Evolutionary conservation across 495 filamentous ascomycete species (phyloP).

Genomic region (Podospora tetraspora): DNA sequence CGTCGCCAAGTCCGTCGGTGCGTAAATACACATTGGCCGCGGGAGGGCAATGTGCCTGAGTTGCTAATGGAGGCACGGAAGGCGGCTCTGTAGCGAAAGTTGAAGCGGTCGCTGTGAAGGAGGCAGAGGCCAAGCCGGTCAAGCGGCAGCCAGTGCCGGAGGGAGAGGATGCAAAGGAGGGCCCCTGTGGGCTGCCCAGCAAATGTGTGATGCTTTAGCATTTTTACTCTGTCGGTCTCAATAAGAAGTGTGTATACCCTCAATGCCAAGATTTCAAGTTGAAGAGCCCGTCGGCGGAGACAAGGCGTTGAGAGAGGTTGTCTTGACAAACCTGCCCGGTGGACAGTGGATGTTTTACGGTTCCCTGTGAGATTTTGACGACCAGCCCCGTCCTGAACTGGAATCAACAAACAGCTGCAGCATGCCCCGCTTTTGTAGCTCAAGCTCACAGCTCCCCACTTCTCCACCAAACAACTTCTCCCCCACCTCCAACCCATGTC

Average conservation of each 20-base stretch:
- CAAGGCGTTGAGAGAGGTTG: not conserved
- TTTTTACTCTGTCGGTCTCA: not conserved
- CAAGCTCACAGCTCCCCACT: not conserved
- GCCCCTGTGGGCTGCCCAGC: conserved; percentile 20
- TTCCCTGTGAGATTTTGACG: not conserved
- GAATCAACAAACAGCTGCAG: not conserved
- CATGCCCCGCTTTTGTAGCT: not conserved
- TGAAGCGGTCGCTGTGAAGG: not conserved
- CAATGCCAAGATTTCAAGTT: not conserved
- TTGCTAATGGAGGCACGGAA: conserved; percentile 24
- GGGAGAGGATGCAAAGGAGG: conserved; percentile 15
- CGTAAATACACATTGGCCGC: conserved; percentile 73
- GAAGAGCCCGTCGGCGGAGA: not conserved
- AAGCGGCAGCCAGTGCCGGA: not conserved
- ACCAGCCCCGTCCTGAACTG: not conserved
- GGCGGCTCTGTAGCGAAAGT: not conserved
- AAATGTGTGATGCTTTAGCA: conserved; percentile 20
- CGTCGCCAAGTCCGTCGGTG: conserved; percentile 65
- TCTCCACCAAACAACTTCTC: not conserved
- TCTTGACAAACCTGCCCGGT: not conserved
- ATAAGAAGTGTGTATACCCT: not conserved
- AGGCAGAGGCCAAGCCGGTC: conserved; percentile 1
- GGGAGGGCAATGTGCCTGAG: conserved; percentile 3
- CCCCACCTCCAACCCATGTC: not conserved
- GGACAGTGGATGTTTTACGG: not conserved